Base-by-base conservation (phyloP, 2,329 filamentous ascomycete species). In the Aphanoascus verrucosus region DNA sequence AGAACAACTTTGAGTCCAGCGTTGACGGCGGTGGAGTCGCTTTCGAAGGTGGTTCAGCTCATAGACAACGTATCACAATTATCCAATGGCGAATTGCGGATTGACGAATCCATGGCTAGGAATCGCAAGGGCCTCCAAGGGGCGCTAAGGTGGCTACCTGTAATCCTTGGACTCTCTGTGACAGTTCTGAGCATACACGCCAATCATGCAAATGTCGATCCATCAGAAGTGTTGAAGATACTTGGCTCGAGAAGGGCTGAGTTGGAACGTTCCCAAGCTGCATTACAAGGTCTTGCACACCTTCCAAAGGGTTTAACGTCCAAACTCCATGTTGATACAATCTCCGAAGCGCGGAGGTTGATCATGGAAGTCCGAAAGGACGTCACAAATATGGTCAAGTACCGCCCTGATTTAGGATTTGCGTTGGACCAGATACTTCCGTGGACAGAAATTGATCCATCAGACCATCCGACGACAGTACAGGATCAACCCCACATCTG, bases 151-250 rank as follows among this genome's bases (percentile, higher is more conserved):
- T 94, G 88, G 86, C 67, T 90, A n/a, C 71, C 79, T 14, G 78
- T 83, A 35, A 78, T 90, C n/a, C 66, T 91, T 15, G 73, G 73
- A 38, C 77, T 86, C 52, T 82, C 79, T 3, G 67, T 75, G 8
- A 76, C 80, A 34, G 70, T 93, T 20, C 67, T 89, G 4, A 72
- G 77, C 37, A 76, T 85, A 5, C 87, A 94, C 64, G 77, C 74
- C 1, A 83, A 80, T 56, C 76, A 90, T 43, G 82, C 83, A 0
- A 72, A 71, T 0, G 59, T 72, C 5, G 72, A 80, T 52, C 75
- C 80, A 31, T 66, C 70, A 0, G 60, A 60, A 3, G 65, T 80
- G 3, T 57, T 75, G 3, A 59, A 74, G 28, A 68, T 67, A 38
- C 65, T 88, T 14, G 64, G 69, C n/a, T 61, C 64, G 3, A 81